Conservation (phyloP, 257 asterid species). For the Lantana camara region DNA sequence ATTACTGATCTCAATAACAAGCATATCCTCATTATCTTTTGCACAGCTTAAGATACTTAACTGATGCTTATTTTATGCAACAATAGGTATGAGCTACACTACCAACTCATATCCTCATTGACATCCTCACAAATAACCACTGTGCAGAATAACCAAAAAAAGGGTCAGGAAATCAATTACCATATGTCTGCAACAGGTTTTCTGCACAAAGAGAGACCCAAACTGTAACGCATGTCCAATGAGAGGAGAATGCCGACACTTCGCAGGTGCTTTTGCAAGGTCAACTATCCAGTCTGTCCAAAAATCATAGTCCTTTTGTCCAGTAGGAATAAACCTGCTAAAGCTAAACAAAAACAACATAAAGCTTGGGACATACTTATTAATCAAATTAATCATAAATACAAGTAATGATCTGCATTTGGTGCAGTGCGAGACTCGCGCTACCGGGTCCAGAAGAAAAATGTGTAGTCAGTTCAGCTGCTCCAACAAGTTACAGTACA, state of each 20-base stretch:
- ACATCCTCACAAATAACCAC: no score
- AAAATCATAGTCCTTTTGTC: constrained; percentile 12
- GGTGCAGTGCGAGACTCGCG: constrained; percentile 79
- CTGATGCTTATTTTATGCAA: no score
- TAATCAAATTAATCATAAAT: no score
- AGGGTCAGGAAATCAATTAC: constrained; percentile 28
- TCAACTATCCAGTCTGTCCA: constrained; percentile 34
- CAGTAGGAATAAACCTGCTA: neutral
- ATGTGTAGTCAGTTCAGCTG: constrained; percentile 33
- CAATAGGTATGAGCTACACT: no score
- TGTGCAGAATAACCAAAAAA: no score
- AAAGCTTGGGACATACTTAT: no score
- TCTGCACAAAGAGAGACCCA: constrained; percentile 95
- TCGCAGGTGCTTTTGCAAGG: constrained; percentile 98
- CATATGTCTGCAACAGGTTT: constrained; percentile 61
- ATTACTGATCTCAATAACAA: no score
- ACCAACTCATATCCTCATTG: no score
- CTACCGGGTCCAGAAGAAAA: constrained; percentile 77
- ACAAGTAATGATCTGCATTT: constrained; percentile 43
- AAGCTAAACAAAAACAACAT: no score
- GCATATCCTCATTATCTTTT: no score
- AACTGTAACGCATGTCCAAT: constrained; percentile 97
- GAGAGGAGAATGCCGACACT: constrained; percentile 95
- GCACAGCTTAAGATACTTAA: no score
- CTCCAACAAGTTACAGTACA: constrained; percentile 34